These are phyloP conservation scores for Angomonas deanei DNA, from an alignment of 208 protist genomes.

Conservation along the genomic window DNA sequence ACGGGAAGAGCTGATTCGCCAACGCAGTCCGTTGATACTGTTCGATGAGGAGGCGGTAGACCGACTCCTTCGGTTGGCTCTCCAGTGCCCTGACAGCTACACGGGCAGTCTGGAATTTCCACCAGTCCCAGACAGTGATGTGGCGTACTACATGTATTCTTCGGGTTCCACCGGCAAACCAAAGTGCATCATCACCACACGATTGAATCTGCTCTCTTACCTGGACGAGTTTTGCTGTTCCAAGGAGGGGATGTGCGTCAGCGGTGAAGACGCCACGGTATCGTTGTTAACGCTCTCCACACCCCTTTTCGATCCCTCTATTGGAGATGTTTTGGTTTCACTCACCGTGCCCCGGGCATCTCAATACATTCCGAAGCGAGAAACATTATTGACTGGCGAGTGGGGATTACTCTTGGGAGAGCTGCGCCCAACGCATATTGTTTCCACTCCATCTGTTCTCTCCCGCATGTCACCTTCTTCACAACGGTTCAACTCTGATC, in stretches of 20 bases:
- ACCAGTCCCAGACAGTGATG: not conserved
- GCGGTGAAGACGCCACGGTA: not conserved
- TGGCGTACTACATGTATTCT: slow-evolving; percentile 59
- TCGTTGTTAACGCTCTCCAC: slow-evolving; percentile 42
- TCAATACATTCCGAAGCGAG: slow-evolving; percentile 16
- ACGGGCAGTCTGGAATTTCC: not conserved
- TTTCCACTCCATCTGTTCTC: slow-evolving; percentile 36
- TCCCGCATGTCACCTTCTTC: slow-evolving; percentile 32
- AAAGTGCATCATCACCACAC: slow-evolving; percentile 39
- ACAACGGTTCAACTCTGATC: not conserved
- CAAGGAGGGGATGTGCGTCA: slow-evolving; percentile 17
- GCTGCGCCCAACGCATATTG: slow-evolving; percentile 17
- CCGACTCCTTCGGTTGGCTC: slow-evolving; percentile 12
- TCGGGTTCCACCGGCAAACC: slow-evolving; percentile 57
- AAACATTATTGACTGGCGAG: slow-evolving; percentile 17
- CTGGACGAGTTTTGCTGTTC: slow-evolving; percentile 21
- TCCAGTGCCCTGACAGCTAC: not conserved
- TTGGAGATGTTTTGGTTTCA: slow-evolving; percentile 37
- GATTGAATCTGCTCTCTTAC: slow-evolving; percentile 41
- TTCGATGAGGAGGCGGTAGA: slow-evolving; percentile 14
- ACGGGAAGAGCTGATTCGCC: slow-evolving; percentile 12
- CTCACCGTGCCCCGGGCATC: slow-evolving; percentile 20
- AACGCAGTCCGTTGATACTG: slow-evolving; percentile 14
- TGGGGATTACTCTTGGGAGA: slow-evolving; percentile 9
- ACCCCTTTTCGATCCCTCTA: slow-evolving; percentile 56